Evolutionary conservation across 352 stramenopile genomes (phyloP).

Genomic region (Globisporangium sylvaticum): DNA sequence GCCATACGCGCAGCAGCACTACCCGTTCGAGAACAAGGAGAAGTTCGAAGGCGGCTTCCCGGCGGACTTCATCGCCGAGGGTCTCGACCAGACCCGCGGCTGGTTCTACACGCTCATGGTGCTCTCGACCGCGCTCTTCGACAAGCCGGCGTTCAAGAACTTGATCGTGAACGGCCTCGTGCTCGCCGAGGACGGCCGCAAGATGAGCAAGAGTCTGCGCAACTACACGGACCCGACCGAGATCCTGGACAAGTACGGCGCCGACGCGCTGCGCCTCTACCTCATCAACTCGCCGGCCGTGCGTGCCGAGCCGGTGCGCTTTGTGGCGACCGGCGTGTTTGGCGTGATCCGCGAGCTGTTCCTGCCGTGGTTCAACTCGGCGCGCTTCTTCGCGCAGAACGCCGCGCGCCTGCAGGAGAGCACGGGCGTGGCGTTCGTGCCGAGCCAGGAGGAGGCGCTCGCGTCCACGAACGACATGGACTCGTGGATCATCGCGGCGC

Average conservation of each 20-base stretch:
- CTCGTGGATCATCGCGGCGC: slow-evolving; percentile 98
- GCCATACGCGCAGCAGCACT: slow-evolving; percentile 99
- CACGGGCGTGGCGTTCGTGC: slow-evolving; percentile 87
- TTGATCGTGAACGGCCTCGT: slow-evolving; percentile 99
- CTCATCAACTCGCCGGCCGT: slow-evolving; percentile 99
- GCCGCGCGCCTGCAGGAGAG: slow-evolving; percentile 90
- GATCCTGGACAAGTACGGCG: slow-evolving; percentile 96
- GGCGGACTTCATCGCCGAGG: slow-evolving; percentile 99
- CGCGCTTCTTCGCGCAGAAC: slow-evolving; percentile 99
- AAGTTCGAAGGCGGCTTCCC: slow-evolving; percentile 96
- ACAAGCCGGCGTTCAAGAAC: slow-evolving; percentile 99
- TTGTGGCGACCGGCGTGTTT: slow-evolving; percentile 94
- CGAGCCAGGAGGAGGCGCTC: slow-evolving; percentile 79
- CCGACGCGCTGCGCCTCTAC: slow-evolving; percentile 98
- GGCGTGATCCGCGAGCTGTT: slow-evolving; percentile 98
- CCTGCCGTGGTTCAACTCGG: slow-evolving; percentile 99
- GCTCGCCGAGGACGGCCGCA: slow-evolving; percentile 97
- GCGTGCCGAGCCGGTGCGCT: slow-evolving; percentile 96
- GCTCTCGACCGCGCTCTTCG: slow-evolving; percentile 97
- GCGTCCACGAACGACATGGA: slow-evolving; percentile 97
- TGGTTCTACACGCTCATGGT: slow-evolving; percentile 99
- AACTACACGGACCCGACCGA: slow-evolving; percentile 96
- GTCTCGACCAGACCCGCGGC: slow-evolving; percentile 98
- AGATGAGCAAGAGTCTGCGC: slow-evolving; percentile 99
- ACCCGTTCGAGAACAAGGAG: slow-evolving; percentile 99